phyloP scores from a whole-genome alignment of 2,329 filamentous ascomycete genomes.

The Colletotrichum falcatum region DNA sequence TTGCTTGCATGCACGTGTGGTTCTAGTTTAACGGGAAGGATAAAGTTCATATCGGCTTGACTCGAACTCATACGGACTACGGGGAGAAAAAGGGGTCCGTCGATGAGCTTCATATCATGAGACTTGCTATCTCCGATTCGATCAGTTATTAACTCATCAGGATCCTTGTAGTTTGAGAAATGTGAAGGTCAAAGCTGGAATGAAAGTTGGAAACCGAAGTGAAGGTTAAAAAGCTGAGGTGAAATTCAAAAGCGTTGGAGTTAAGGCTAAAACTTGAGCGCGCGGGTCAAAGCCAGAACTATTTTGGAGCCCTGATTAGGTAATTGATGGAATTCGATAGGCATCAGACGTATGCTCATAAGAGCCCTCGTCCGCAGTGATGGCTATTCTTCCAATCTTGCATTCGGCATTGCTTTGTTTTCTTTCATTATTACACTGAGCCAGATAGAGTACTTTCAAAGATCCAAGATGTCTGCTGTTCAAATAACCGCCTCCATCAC shows the following conservation, averaged over 20 bases:
- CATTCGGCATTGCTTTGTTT: background rate
- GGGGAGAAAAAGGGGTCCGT: background rate
- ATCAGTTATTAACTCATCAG: too few species aligned
- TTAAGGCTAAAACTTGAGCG: background rate
- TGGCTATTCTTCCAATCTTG: too few species aligned
- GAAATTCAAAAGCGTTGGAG: background rate
- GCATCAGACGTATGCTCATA: background rate
- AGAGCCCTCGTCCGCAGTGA: too few species aligned
- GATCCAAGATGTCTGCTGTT: background rate
- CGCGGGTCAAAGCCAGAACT: background rate
- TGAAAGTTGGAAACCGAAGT: background rate
- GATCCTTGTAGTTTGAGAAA: background rate
- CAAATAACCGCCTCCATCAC: background rate
- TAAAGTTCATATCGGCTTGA: background rate
- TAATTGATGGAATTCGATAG: background rate
- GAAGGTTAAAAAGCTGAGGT: conserved; percentile 3
- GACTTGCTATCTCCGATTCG: background rate
- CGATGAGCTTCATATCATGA: background rate
- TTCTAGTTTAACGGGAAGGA: background rate
- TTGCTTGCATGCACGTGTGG: background rate
- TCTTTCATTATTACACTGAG: background rate
- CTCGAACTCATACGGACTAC: background rate
- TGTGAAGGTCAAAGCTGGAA: conserved; percentile 4
- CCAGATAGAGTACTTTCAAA: background rate
- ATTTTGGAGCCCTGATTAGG: background rate